phyloP scores from a whole-genome alignment of 768 basidiomycete species.

The Aureoboletus auriporus region DNA sequence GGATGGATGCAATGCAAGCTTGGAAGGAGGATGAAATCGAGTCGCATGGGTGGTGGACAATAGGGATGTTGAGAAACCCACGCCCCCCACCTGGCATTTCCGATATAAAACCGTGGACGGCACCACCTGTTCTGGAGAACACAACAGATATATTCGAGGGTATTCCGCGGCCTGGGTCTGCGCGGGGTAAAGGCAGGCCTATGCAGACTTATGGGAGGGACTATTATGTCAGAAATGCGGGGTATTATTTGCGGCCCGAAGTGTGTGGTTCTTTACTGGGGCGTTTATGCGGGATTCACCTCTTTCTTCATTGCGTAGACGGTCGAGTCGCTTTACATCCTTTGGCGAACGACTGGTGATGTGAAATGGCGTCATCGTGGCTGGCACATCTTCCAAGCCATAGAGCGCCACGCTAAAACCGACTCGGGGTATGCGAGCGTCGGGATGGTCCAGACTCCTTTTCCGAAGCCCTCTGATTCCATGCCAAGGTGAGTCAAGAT shows the following conservation, averaged over 20 bases:
- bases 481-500: conserved; percentile 63
- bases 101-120: conserved; percentile 27
- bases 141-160: conserved; percentile 1
- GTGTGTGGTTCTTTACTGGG: conserved; percentile 33
- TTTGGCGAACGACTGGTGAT: conserved; percentile 70
- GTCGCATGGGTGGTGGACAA: not conserved
- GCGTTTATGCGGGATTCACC: no score
- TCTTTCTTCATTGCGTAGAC: conserved; percentile 40
- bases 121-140: conserved; percentile 1
- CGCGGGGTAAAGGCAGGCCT: not conserved
- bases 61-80: conserved; percentile 24
- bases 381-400: conserved; percentile 65
- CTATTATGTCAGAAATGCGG: conserved; percentile 42
- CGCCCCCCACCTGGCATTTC: conserved; percentile 50
- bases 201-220: conserved; percentile 38
- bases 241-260: conserved; percentile 68
- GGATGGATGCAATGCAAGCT: conserved; percentile 33
- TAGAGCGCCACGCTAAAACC: conserved; percentile 57
- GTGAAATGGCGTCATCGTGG: conserved; percentile 65
- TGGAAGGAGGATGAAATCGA: conserved; percentile 38
- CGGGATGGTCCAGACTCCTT: conserved; percentile 37
- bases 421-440: conserved; percentile 59
- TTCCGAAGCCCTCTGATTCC: conserved; percentile 39
- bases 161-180: not conserved
- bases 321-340: conserved; percentile 64